Conservation (phyloP, 1,139 yeast genomes). For the Hansenula sp. region DNA sequence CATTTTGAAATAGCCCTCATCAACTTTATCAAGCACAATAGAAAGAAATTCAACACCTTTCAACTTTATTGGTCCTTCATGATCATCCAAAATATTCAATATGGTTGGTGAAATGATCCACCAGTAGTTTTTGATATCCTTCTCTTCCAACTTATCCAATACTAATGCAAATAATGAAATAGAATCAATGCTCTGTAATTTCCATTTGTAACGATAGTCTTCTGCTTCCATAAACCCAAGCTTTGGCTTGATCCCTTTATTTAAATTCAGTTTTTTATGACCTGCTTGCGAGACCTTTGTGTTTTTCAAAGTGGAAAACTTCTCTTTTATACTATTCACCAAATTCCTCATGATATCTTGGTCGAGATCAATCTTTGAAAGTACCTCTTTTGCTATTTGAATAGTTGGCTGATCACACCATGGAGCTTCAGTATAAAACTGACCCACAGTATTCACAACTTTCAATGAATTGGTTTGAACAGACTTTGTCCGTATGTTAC, state of each 20-base stretch:
- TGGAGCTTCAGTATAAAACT: constrained; percentile 9
- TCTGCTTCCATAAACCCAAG: constrained; percentile 11
- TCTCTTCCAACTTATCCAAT: constrained; percentile 18
- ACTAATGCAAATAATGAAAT: constrained; percentile 30
- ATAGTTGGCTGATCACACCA: constrained; percentile 14
- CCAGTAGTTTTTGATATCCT: constrained; percentile 32
- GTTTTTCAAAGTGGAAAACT: constrained; percentile 3
- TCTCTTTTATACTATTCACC: constrained; percentile 2
- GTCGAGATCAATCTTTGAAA: background rate
- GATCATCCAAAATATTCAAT: constrained; percentile 48
- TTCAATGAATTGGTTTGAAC: background rate
- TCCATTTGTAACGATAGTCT: constrained; percentile 28
- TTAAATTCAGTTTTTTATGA: constrained; percentile 9
- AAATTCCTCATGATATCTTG: constrained; percentile 2
- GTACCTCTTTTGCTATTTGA: constrained; percentile 1
- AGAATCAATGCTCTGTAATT: constrained; percentile 21
- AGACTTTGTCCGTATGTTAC: background rate
- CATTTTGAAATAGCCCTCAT: constrained; percentile 23
- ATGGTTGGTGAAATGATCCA: constrained; percentile 44
- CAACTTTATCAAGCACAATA: constrained; percentile 23
- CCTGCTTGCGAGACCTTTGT: constrained; percentile 16
- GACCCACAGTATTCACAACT: background rate
- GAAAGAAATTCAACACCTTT: constrained; percentile 38
- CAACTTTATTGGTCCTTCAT: constrained; percentile 39
- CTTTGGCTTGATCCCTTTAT: constrained; percentile 11